These are phyloP conservation scores for Erodium trifolium DNA, from an alignment of 441 rosid species.

Conservation along the genomic window DNA sequence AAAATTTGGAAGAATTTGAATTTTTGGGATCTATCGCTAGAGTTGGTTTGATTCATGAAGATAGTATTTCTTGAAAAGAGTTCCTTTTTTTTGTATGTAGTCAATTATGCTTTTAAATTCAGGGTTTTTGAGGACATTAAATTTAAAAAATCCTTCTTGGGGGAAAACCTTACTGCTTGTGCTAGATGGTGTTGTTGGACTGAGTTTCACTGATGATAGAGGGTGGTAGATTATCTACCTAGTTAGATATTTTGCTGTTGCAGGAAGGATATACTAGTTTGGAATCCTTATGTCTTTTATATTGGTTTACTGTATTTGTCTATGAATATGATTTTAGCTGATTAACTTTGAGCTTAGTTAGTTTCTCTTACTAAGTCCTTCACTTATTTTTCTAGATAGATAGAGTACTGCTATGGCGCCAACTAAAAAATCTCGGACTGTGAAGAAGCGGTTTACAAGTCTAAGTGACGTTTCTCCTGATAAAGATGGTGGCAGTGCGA, in stretches of 20 bases:
- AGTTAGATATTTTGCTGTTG: background rate
- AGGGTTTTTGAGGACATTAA: background rate
- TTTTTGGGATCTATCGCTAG: background rate
- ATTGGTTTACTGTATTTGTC: background rate
- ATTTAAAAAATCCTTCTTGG: background rate
- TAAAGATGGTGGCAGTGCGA: constrained; percentile 41
- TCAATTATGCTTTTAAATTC: too few relatives aligned
- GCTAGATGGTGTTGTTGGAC: background rate
- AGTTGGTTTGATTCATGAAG: background rate
- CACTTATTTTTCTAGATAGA: constrained; percentile 23
- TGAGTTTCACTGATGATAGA: background rate
- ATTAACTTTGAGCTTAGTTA: background rate
- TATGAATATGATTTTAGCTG: constrained; percentile 8
- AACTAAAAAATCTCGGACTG: constrained; percentile 61
- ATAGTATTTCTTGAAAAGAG: too few relatives aligned
- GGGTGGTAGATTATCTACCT: background rate
- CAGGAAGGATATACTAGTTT: background rate
- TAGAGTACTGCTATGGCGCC: constrained; percentile 53
- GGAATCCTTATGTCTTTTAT: background rate
- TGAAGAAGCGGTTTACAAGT: constrained; percentile 50
- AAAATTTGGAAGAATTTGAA: background rate
- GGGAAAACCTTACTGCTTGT: background rate
- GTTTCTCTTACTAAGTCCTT: background rate
- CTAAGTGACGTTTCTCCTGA: constrained; percentile 53
- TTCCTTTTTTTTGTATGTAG: too few relatives aligned